Percentiles rank a stretch among this genome's conserved stretches.
phyloP scores from a whole-genome alignment of 2,329 filamentous ascomycete species.

The Cytospora piceicola region DNA sequence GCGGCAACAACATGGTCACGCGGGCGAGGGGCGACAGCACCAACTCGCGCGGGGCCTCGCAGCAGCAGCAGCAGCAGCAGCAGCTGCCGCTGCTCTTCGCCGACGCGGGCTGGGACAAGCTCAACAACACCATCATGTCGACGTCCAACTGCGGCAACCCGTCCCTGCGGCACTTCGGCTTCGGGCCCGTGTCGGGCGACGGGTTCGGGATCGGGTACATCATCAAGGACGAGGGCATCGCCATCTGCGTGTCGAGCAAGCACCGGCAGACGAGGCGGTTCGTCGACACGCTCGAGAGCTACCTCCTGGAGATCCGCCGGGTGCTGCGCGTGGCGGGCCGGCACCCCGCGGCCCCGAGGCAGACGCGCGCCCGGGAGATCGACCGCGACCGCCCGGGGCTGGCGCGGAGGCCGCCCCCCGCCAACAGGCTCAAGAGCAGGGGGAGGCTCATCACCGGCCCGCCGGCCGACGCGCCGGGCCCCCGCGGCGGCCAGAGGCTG shows the following conservation, averaged over 20 bases:
- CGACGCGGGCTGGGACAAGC: slow-evolving; percentile 88
- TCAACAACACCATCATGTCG: slow-evolving; percentile 91
- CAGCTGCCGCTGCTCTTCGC: slow-evolving; percentile 78
- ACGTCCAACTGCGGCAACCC: slow-evolving; percentile 99
- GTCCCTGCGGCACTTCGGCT: slow-evolving; percentile 91
- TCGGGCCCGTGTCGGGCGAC: slow-evolving; percentile 90
- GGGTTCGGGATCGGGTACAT: slow-evolving; percentile 99
- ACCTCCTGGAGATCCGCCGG: slow-evolving; percentile 87
- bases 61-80: slow-evolving; percentile 44
- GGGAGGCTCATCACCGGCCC: slow-evolving; percentile 70
- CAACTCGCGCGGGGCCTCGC: slow-evolving; percentile 46
- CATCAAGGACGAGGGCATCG: slow-evolving; percentile 91
- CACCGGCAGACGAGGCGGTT: slow-evolving; percentile 92
- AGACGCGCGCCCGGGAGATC: slow-evolving; percentile 59
- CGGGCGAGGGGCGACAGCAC: slow-evolving; percentile 59
- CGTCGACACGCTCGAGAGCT: slow-evolving; percentile 86
- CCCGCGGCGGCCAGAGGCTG: slow-evolving; percentile 45
- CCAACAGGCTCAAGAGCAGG: slow-evolving; percentile 66
- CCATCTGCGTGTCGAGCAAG: slow-evolving; percentile 90
- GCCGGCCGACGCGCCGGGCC: slow-evolving; percentile 46
- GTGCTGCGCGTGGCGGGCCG: slow-evolving; percentile 71
- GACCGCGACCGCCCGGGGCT: slow-evolving; percentile 39
- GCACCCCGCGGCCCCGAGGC: slow-evolving; percentile 46
- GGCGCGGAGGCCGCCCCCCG: slow-evolving; percentile 41
- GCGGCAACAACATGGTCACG: slow-evolving; percentile 42